A percentile compares a stretch with the other conserved stretches of the same genome.
phyloP scores from a whole-genome alignment of 1,284 basidiomycete species.

The Leccinum laetum region DNA sequence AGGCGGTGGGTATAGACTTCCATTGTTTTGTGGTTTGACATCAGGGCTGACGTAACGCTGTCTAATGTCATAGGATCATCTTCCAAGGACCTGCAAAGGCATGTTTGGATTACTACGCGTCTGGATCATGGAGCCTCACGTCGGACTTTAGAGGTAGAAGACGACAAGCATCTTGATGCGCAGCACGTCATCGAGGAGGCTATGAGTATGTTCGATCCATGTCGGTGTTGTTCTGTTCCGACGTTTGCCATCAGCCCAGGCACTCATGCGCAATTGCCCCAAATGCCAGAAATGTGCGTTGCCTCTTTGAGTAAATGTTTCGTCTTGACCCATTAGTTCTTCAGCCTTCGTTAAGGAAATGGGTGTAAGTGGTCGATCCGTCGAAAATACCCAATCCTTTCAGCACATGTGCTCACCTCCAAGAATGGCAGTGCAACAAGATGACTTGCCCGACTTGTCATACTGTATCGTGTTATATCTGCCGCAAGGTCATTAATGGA shows the following conservation, averaged over 20 bases:
- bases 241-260: slow-evolving; percentile 51
- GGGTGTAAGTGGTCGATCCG: slow-evolving; percentile 49
- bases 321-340: neutral
- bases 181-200: slow-evolving; percentile 85
- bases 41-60: neutral
- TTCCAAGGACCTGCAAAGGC: slow-evolving; percentile 89
- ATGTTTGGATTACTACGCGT: slow-evolving; percentile 3
- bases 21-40: neutral
- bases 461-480: slow-evolving; percentile 78
- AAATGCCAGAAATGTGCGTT: slow-evolving; percentile 70
- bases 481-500: slow-evolving; percentile 65
- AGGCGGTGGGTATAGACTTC: slow-evolving; percentile 46
- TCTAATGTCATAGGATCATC: slow-evolving; percentile 58
- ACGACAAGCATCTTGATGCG: slow-evolving; percentile 70
- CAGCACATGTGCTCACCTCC: neutral
- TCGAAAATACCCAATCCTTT: neutral
- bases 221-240: neutral
- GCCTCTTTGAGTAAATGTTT: neutral
- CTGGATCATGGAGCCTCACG: neutral
- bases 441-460: slow-evolving; percentile 73
- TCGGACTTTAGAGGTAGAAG: slow-evolving; percentile 55
- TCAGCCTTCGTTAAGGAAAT: slow-evolving; percentile 75
- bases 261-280: slow-evolving; percentile 84
- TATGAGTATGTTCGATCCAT: slow-evolving; percentile 62
- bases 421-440: slow-evolving; percentile 69